Evolutionary conservation across 2,329 filamentous ascomycete genomes (phyloP).

Genomic region (Fusarium sp.): DNA sequence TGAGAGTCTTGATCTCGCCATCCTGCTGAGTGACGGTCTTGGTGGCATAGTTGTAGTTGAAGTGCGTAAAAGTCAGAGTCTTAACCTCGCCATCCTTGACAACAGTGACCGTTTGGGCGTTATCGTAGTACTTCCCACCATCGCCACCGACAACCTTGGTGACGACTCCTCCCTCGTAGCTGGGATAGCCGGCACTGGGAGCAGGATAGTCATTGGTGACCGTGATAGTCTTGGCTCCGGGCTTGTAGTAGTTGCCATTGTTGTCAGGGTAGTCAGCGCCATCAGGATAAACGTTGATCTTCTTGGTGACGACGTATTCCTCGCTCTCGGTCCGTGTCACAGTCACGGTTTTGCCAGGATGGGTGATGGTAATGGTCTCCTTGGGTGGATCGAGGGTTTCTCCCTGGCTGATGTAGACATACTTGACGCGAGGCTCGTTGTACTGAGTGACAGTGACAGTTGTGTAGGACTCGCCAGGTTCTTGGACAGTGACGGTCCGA

Average conservation of each 20-base stretch:
- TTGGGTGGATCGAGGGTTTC: conserved; percentile 24
- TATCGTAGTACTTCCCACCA: conserved; percentile 2
- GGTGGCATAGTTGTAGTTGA: conserved; percentile 5
- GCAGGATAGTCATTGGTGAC: conserved; percentile 19
- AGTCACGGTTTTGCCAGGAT: conserved; percentile 39
- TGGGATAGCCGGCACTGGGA: conserved; percentile 21
- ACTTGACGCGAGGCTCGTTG: conserved; percentile 24
- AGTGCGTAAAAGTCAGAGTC: conserved; percentile 30
- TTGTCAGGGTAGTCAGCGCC: background rate
- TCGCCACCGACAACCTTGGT: conserved; percentile 16
- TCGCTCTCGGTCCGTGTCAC: conserved; percentile 34
- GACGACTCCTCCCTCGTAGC: conserved; percentile 16
- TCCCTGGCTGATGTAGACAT: conserved; percentile 37
- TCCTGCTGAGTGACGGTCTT: conserved; percentile 30
- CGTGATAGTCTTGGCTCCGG: conserved; percentile 27
- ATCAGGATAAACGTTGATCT: conserved; percentile 28
- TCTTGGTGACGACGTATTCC: conserved; percentile 37
- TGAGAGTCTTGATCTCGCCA: conserved; percentile 28
- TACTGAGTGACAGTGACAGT: conserved; percentile 31
- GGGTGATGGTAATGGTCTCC: conserved; percentile 44
- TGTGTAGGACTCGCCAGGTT: conserved; percentile 16
- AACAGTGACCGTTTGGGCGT: conserved; percentile 28
- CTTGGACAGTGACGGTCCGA: conserved; percentile 33
- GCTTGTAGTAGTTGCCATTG: conserved; percentile 13
- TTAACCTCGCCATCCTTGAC: conserved; percentile 30